phyloP scores from a whole-genome alignment of 345 rosid species.

The Syzygium oleosum region DNA sequence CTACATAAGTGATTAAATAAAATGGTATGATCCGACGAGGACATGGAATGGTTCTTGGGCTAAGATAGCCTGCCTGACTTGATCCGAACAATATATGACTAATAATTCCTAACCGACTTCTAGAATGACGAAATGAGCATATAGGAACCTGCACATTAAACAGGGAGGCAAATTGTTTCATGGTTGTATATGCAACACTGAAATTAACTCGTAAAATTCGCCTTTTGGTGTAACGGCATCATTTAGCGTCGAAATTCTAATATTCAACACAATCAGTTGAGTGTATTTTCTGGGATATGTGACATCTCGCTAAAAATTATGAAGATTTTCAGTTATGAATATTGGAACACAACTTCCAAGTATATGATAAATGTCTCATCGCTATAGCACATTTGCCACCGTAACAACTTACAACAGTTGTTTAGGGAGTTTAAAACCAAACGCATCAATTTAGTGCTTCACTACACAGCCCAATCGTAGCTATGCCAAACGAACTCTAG shows the following conservation, averaged over 20 bases:
- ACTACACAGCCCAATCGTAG: background rate
- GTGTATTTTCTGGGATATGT: background rate
- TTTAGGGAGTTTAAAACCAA: background rate
- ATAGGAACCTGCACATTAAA: background rate
- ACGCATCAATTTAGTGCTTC: background rate
- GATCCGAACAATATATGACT: background rate
- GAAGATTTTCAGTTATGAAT: background rate
- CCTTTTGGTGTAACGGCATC: background rate
- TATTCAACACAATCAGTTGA: accelerated
- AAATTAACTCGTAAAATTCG: background rate
- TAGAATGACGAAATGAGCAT: background rate
- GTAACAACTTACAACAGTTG: background rate
- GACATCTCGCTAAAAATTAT: background rate
- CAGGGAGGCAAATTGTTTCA: accelerated
- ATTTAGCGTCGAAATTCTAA: background rate
- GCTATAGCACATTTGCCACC: background rate
- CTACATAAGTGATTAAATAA: background rate
- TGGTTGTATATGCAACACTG: background rate
- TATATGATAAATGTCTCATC: background rate
- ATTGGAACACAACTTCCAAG: background rate
- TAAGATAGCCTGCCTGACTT: background rate
- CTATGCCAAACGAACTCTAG: background rate
- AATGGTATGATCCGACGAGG: background rate
- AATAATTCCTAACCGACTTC: background rate
- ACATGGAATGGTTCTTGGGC: accelerated